Evolutionary conservation across 2,329 filamentous ascomycete genomes (phyloP).

Genomic region (Chaetomiaceae sp.): DNA sequence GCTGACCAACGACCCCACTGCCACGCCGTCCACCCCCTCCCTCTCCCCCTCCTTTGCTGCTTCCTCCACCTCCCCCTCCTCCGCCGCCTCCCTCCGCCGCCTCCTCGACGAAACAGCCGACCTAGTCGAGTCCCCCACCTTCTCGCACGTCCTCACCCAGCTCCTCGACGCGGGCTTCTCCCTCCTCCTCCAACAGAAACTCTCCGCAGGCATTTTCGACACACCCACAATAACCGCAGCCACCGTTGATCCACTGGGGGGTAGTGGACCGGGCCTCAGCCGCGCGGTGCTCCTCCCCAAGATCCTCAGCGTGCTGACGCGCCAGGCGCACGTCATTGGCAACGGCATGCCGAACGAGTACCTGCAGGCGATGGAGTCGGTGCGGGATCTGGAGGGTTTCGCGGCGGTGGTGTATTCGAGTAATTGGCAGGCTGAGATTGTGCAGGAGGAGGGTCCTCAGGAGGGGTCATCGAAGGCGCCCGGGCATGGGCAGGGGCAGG

Average conservation of each 20-base stretch:
- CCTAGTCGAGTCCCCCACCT: conserved; percentile 88
- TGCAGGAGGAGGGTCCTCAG: conserved; percentile 47
- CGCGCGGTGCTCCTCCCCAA: conserved; percentile 68
- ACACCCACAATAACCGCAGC: conserved; percentile 14
- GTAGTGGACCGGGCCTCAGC: conserved; percentile 30
- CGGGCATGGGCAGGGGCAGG: too few species aligned
- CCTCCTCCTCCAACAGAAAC: conserved; percentile 74
- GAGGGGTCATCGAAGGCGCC: too few species aligned
- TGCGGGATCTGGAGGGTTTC: conserved; percentile 75
- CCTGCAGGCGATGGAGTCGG: conserved; percentile 68
- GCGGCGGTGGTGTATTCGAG: conserved; percentile 83
- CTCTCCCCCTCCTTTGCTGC: too few species aligned
- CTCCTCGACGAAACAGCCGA: conserved; percentile 95
- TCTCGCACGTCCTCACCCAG: conserved; percentile 78
- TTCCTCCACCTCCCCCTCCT: conserved; percentile 36
- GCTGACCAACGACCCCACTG: conserved; percentile 24
- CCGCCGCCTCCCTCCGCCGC: conserved; percentile 64
- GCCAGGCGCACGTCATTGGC: conserved; percentile 86
- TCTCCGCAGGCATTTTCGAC: conserved; percentile 68
- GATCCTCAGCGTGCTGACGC: conserved; percentile 81
- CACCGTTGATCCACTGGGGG: conserved; percentile 21
- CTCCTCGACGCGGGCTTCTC: conserved; percentile 87
- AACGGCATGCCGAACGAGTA: conserved; percentile 69
- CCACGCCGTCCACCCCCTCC: conserved; percentile 37
- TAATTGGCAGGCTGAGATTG: conserved; percentile 68